phyloP scores from a whole-genome alignment of 164 flowering plant genomes.

The Nymphaea thermarum region DNA sequence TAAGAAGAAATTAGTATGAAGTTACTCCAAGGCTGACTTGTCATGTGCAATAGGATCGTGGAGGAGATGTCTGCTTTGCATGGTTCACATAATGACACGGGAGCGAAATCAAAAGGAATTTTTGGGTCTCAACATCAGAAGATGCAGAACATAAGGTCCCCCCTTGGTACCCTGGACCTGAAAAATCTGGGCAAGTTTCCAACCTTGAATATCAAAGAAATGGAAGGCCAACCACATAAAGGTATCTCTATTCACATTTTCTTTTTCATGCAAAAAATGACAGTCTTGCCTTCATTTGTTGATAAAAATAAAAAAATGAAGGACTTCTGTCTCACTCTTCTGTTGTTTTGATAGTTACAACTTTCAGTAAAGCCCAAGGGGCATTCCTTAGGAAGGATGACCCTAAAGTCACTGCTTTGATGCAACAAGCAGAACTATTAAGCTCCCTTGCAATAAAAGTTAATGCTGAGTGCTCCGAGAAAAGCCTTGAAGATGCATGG shows the following conservation, averaged over 20 bases:
- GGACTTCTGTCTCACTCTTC: too few relatives aligned
- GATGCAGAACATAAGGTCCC: slow-evolving; percentile 41
- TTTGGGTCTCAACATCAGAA: slow-evolving; percentile 4
- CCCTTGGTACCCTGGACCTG: slow-evolving; percentile 49
- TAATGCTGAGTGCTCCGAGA: slow-evolving; percentile 53
- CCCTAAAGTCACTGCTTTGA: slow-evolving; percentile 65
- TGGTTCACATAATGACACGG: slow-evolving; percentile 6
- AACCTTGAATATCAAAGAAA: background rate
- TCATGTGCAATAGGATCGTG: too few relatives aligned
- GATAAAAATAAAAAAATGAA: too few relatives aligned
- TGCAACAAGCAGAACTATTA: slow-evolving; percentile 91
- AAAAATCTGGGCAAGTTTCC: slow-evolving; percentile 21
- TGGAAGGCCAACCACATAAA: too few relatives aligned
- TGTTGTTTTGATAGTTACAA: too few relatives aligned
- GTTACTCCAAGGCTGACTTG: too few relatives aligned
- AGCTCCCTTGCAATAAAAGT: slow-evolving; percentile 83
- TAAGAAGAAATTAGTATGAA: too few relatives aligned
- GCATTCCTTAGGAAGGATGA: slow-evolving; percentile 73
- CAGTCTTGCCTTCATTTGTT: too few relatives aligned
- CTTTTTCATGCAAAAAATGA: too few relatives aligned
- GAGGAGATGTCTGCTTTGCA: background rate
- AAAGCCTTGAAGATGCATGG: slow-evolving; percentile 94
- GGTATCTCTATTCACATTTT: too few relatives aligned
- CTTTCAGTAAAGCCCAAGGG: slow-evolving; percentile 32
- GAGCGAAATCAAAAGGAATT: slow-evolving; percentile 22